Conservation (phyloP, 345 rosid species). For the Barbarea vulgaris region DNA sequence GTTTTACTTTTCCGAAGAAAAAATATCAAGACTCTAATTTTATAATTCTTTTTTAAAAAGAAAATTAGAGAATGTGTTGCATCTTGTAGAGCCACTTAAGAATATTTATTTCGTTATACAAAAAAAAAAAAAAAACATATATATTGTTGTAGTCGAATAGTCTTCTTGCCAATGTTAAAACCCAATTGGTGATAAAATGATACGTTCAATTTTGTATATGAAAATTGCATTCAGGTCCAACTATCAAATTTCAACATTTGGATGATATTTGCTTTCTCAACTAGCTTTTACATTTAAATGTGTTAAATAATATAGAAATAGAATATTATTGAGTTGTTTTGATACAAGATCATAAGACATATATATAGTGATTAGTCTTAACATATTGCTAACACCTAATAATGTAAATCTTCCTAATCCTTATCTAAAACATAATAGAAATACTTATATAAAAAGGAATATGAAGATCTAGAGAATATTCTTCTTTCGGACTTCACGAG, state of each 20-base stretch:
- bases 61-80: slow-evolving; percentile 9
- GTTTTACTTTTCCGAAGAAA: neutral
- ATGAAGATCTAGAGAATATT: no score
- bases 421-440: no score
- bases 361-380: no score
- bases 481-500: no score
- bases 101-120: neutral
- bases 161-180: neutral
- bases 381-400: no score
- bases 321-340: no score
- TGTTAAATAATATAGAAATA: no score
- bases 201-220: neutral
- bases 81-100: neutral
- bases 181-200: slow-evolving; percentile 2
- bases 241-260: neutral
- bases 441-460: no score
- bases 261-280: neutral
- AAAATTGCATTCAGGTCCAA: neutral
- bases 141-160: neutral
- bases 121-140: neutral
- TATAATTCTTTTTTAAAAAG: slow-evolving; percentile 1
- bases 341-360: no score
- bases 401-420: no score
- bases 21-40: slow-evolving; percentile 21
- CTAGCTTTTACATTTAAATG: no score